A percentile compares a stretch with the other conserved stretches of the same genome.
phyloP scores from a whole-genome alignment of 768 basidiomycete genomes.

The Rubroboletus satanas region DNA sequence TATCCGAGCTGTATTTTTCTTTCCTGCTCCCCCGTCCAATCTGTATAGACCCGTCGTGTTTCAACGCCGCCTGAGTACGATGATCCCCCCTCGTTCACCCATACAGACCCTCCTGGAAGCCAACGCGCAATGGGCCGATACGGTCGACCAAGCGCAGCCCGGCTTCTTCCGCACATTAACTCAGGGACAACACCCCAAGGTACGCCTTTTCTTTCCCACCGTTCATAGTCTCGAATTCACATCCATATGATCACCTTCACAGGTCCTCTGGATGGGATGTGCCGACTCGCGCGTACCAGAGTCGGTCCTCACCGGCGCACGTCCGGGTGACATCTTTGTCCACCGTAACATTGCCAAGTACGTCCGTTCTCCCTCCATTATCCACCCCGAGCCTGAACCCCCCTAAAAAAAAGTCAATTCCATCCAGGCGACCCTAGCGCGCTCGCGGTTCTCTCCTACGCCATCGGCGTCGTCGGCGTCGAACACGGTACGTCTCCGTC shows the following conservation, averaged over 20 bases:
- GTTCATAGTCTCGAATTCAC: too few relatives aligned
- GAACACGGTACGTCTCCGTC: conserved; percentile 68
- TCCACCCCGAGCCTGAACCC: too few relatives aligned
- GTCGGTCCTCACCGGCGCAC: conserved; percentile 63
- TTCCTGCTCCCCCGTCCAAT: neutral
- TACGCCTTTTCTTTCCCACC: conserved; percentile 11
- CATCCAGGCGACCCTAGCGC: conserved; percentile 67
- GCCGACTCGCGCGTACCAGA: conserved; percentile 89
- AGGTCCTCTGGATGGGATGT: conserved; percentile 83
- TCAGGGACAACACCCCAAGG: conserved; percentile 67
- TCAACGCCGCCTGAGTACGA: neutral
- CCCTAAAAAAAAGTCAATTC: conserved; percentile 64
- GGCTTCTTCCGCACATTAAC: conserved; percentile 60
- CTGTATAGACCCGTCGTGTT: neutral
- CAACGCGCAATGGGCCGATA: conserved; percentile 70
- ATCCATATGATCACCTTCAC: too few relatives aligned
- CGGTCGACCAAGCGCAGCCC: conserved; percentile 52
- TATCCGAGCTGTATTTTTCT: too few relatives aligned
- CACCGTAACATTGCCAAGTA: conserved; percentile 90
- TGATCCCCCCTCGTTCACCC: conserved; percentile 1
- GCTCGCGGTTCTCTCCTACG: conserved; percentile 70
- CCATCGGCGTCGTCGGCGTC: conserved; percentile 64
- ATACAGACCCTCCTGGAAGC: conserved; percentile 34
- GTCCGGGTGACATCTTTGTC: conserved; percentile 85
- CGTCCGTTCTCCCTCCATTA: conserved; percentile 16